Base-by-base conservation (phyloP, 2,329 filamentous ascomycete genomes). In the Verruconis gallopava region DNA sequence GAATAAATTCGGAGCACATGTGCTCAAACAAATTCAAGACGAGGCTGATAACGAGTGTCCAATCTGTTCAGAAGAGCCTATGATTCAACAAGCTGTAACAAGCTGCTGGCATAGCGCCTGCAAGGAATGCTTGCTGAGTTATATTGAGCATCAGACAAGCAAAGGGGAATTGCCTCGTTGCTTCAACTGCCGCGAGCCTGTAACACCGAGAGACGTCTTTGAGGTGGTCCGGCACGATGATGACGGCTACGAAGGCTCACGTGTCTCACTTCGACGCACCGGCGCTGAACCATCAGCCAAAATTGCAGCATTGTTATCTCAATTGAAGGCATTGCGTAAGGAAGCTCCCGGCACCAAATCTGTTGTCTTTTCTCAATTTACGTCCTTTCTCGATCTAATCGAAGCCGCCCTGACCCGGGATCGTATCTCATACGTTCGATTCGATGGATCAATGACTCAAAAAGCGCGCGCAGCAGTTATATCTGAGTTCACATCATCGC, bases 81-180 rank as follows among this genome's bases (percentile, higher is more conserved):
- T 96, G 86, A 75, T 85, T 32, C 17, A 28, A 42, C 89, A 93
- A 55, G 81, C 83, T 0, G 91, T 98, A 1, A 96, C 91, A 0
- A 85, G 85, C 0, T 98, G 91, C 62, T 98, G 91, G 86, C 91
- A 98, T 60, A 93, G 85, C 22, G 88, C 91, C 1, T 98, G 91
- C 66, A 94, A 91, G 61, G 81, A 84, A 47, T 98, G 91, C 53
- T 65, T 96, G n/a, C 66, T 93, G 2, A 79, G 85, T 51, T 94
- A 85, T 51, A 93, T 98, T 54, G 77, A 82, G 48, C 86, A 94
- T 53, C 82, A 94, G 57, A 80, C 72, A 3, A 79, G 85, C 50
- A 85, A 81, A 45, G 77, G 79, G 34, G 73, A 84, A 38, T 60
- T 81, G 0, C 81, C 91, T 1, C 75, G 80, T 6, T 98, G 91